Conservation (phyloP, 169 alveolate genomes). For the Cryptosporidium ubiquitum region DNA sequence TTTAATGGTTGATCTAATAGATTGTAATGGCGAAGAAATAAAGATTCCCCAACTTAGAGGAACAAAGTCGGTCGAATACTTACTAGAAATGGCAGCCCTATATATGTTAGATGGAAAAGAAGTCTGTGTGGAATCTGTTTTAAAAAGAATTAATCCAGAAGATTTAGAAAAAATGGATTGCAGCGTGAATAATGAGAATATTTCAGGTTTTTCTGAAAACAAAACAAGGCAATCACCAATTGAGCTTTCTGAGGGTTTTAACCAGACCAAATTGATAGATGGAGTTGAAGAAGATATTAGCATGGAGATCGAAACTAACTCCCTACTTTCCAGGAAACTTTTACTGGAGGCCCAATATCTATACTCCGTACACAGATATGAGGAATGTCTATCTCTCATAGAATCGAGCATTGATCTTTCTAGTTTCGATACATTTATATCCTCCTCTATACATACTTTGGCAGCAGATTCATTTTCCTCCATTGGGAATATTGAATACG, state of each 20-base stretch:
- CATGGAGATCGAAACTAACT: neutral
- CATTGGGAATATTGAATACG: slow-evolving; percentile 52
- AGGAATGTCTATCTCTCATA: slow-evolving; percentile 61
- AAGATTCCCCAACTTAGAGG: neutral
- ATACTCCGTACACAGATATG: slow-evolving; percentile 55
- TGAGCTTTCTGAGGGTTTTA: neutral
- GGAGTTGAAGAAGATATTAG: neutral
- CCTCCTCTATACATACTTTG: slow-evolving; percentile 63
- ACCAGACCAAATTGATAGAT: neutral
- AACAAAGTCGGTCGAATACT: slow-evolving; percentile 11
- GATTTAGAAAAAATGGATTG: slow-evolving; percentile 8
- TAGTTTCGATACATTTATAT: slow-evolving; percentile 28
- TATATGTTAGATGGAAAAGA: slow-evolving; percentile 39
- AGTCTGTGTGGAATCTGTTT: slow-evolving; percentile 30
- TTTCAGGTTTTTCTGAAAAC: slow-evolving; percentile 5
- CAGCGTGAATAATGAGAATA: slow-evolving; percentile 6
- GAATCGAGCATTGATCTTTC: slow-evolving; percentile 70
- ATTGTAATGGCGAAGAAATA: neutral
- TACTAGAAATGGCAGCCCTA: slow-evolving; percentile 50
- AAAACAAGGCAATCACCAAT: neutral
- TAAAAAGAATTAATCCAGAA: neutral
- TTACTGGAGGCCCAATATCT: slow-evolving; percentile 48
- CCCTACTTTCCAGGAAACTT: slow-evolving; percentile 31
- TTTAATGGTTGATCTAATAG: neutral
- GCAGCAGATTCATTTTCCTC: slow-evolving; percentile 69